A percentile compares a stretch with the other conserved stretches of the same genome.
phyloP scores from a whole-genome alignment of 2,329 filamentous ascomycete species.

The Nothopassalora personata region DNA sequence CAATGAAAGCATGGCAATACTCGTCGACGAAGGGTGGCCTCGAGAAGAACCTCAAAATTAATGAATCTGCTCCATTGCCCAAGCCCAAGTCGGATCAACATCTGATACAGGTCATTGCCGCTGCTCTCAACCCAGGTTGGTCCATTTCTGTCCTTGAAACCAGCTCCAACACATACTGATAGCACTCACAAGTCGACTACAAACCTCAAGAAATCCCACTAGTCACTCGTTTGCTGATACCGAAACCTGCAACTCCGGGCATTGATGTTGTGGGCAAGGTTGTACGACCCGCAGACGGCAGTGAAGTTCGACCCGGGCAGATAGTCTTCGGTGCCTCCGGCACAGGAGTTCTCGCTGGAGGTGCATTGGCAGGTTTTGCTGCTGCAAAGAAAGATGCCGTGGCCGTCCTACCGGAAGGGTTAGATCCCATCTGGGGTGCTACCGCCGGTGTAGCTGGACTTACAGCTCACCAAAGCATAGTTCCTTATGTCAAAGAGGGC shows the following conservation, averaged over 20 bases:
- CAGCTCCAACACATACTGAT: neutral
- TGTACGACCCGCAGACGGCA: slow-evolving; percentile 35
- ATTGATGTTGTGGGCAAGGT: slow-evolving; percentile 51
- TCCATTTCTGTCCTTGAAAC: slow-evolving; percentile 1
- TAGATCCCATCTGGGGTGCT: slow-evolving; percentile 35
- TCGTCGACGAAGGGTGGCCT: slow-evolving; percentile 42
- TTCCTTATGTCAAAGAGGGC: slow-evolving; percentile 34
- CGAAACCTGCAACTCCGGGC: slow-evolving; percentile 44
- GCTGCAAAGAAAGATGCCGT: slow-evolving; percentile 34
- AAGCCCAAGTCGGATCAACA: slow-evolving; percentile 40
- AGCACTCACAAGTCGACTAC: slow-evolving; percentile 51
- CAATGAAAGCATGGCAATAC: slow-evolving; percentile 58
- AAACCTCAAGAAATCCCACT: slow-evolving; percentile 53
- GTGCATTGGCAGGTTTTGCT: slow-evolving; percentile 36
- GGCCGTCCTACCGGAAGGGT: slow-evolving; percentile 40
- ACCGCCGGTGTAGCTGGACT: slow-evolving; percentile 32
- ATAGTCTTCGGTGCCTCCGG: slow-evolving; percentile 40
- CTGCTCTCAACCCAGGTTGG: slow-evolving; percentile 46
- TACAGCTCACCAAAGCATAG: slow-evolving; percentile 37
- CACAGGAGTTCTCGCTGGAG: slow-evolving; percentile 23
- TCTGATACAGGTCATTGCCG: slow-evolving; percentile 51
- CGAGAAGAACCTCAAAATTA: slow-evolving; percentile 50
- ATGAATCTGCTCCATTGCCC: slow-evolving; percentile 38
- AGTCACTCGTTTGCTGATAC: slow-evolving; percentile 33
- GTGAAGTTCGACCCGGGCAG: slow-evolving; percentile 32